Conservation (phyloP, 176 grass and related monocot species). For the Oryza meyeriana region DNA sequence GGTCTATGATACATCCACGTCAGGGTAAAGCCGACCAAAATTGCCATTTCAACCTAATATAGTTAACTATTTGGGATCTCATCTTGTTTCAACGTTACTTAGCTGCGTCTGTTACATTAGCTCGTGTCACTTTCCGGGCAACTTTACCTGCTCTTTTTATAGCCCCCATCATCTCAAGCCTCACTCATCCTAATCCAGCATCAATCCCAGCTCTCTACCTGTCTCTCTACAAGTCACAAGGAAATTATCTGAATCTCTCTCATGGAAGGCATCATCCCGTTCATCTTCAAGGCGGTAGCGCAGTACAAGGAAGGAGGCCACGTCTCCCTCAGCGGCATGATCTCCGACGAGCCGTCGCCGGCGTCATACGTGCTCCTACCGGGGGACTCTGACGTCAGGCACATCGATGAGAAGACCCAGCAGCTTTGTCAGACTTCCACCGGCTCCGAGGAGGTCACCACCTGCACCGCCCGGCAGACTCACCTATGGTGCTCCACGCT, state of each 20-base stretch:
- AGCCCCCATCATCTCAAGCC: neutral
- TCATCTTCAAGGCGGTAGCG: conserved; percentile 59
- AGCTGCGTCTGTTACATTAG: neutral
- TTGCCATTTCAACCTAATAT: neutral
- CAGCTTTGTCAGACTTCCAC: conserved; percentile 4
- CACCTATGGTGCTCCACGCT: conserved; percentile 34
- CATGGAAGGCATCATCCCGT: conserved; percentile 77
- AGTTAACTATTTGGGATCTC: neutral
- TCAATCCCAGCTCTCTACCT: neutral
- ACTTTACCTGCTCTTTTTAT: conserved; percentile 44
- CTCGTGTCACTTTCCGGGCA: conserved; percentile 14
- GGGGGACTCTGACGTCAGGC: conserved; percentile 24
- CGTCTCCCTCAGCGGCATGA: conserved; percentile 20
- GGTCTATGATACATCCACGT: neutral
- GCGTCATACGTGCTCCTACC: conserved; percentile 46
- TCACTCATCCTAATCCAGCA: neutral
- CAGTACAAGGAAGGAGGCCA: conserved; percentile 41
- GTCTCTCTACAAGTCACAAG: neutral
- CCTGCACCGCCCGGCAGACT: conserved; percentile 20
- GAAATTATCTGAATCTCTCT: conserved; percentile 5
- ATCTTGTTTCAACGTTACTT: conserved; percentile 9
- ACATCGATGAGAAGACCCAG: conserved; percentile 8
- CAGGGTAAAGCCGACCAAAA: neutral
- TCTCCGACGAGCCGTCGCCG: conserved; percentile 30
- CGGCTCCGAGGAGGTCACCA: neutral